Evolutionary conservation across 805 yeast genomes (phyloP).

Genomic region (Kodamaea nitidulidarum): DNA sequence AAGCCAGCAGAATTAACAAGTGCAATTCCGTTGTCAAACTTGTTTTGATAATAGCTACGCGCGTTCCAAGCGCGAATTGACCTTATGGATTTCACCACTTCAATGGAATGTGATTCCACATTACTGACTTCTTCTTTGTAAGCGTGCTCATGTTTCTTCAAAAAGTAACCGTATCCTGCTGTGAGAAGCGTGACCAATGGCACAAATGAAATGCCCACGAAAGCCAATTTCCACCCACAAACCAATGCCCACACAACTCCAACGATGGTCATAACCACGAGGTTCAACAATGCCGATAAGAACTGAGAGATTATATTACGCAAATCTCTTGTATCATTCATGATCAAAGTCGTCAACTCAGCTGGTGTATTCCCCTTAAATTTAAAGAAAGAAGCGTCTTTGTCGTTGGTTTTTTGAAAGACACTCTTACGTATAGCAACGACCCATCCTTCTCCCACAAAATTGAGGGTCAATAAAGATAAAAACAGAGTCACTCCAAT

Average conservation of each 20-base stretch:
- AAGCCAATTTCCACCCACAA: conserved; percentile 80
- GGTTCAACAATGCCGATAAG: conserved; percentile 49
- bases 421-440: conserved; percentile 45
- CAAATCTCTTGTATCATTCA: conserved; percentile 81
- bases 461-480: conserved; percentile 48
- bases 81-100: conserved; percentile 53
- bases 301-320: conserved; percentile 62
- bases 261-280: conserved; percentile 48
- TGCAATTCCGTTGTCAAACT: conserved; percentile 29
- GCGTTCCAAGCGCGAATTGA: conserved; percentile 61
- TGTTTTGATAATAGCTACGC: conserved; percentile 41
- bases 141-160: conserved; percentile 52
- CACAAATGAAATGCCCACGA: conserved; percentile 74
- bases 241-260: conserved; percentile 78
- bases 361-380: conserved; percentile 38
- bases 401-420: conserved; percentile 47
- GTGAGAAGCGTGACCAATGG: conserved; percentile 59
- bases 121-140: conserved; percentile 56
- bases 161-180: conserved; percentile 45
- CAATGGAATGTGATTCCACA: conserved; percentile 50
- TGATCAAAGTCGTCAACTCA: conserved; percentile 58
- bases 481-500: conserved; percentile 59
- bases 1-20: conserved; percentile 38
- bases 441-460: conserved; percentile 68
- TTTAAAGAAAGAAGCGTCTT: conserved; percentile 52